Base-by-base conservation (phyloP, 805 yeast genomes). In the Saturnispora silvae region DNA sequence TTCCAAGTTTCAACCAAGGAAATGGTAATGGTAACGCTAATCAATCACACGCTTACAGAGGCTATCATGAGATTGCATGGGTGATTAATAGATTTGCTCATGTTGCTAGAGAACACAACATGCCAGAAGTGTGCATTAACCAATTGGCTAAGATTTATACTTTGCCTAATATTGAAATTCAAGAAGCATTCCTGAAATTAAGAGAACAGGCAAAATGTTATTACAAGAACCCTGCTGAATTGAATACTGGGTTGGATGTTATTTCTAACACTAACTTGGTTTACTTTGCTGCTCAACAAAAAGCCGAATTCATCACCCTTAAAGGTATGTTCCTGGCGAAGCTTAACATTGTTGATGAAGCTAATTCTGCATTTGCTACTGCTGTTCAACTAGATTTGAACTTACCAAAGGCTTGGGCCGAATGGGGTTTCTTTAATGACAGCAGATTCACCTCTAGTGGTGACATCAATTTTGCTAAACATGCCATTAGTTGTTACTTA, bases 31-130 rank as follows among this genome's bases (percentile, higher is more conserved):
- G 63, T 46, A 75, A 77, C 31, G 78, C 76, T 48, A 82, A 83
- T 22, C 84, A 85, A 54, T 86, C 96, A 1, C 87, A 86, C 53
- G 97, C 96, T 1, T 94, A 89, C 60, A 70, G 98, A 46, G 99
- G 99, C 1, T 92, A 84, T 61, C 99, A 92, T 56, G 99, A 92
- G 59, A 85, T 89, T 57, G 98, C 98, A 0, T 94, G 98, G 96
- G 95, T 92, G 6, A 89, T 92, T 51, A 92, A 92, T 60, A 64
- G 97, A 37, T 92, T 92, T 65, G 98, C 99, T 0, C 98, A 92
- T 62, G 97, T 94, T 38, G 97, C 98, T 0, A 72, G 98, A 45
- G 85, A 86, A 57, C 99, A 92, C 57, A 79, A 83, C 45, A 83
- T 92, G 94, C 83, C 95, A 2, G 96, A 92, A 40, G 98, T 94